Evolutionary conservation across 1,139 yeast species (phyloP), one percentile per base, ranked within the genome.

Genomic region (Arxiozyma slooffiae): DNA sequence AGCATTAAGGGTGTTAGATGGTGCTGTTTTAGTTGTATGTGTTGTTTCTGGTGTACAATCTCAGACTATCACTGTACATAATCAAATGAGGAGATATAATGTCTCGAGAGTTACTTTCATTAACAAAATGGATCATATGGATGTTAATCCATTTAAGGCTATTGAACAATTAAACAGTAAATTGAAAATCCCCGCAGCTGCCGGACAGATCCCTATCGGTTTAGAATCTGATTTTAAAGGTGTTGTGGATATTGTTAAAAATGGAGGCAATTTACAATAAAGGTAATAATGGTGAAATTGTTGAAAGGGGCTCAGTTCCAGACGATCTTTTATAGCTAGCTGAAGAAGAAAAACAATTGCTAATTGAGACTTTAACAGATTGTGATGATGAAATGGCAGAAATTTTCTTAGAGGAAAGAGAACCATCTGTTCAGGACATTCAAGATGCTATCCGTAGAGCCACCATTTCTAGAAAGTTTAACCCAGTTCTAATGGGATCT

Each of bases 101-200:
- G 96, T 92, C 64, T 98, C 98, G 51, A 81, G 98, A 67, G 78
- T 94, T 52, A 92, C 98, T 14, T 94, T 92, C 63, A 85, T 92
- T 69, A 92, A 92, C 73, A 92, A 92, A 74, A 90, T 92, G 97
- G 98, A 92, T 71, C 82, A 98, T 67, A 88, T 92, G 96, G 98
- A 98, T 57, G 89, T 98, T 52, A 83, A 90, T 69, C 98, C 98
- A 22, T 92, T 95, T 82, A 80, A 79, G 59, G 97, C 95, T 50
- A 85, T 92, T 62, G 95, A 87, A 53, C 97, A 92, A 72, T 79
- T 92, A 58, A 88, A 90, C 71, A 63, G 73, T 51, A 92, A 92
- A 68, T 78, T 92, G 67, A 87, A 82, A 69, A 87, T 90, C 48
- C 89, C 96, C 30, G 97, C 98, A 55, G 98, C 98, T 54, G 96